Evolutionary conservation across 179 eudicot genomes (phyloP).

Genomic region (Carnegiea gigantea): DNA sequence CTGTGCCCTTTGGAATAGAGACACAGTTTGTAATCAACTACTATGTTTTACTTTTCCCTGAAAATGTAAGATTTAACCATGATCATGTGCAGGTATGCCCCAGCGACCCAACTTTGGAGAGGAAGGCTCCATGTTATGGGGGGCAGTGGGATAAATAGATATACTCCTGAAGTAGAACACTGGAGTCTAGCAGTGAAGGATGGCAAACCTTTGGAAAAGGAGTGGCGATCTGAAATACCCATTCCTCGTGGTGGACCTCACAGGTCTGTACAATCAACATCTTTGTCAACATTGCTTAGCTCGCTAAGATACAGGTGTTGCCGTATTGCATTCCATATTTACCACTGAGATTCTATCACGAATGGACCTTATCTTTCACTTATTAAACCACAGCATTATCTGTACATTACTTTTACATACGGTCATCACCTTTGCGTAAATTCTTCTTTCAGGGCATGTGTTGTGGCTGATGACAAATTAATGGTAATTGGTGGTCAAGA

Average conservation of each 20-base stretch:
- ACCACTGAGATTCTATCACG: not conserved
- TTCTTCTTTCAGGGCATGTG: slow-evolving; percentile 68
- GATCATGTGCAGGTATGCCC: slow-evolving; percentile 76
- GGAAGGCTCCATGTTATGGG: slow-evolving; percentile 99
- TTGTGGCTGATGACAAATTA: slow-evolving; percentile 70
- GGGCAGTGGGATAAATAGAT: slow-evolving; percentile 85
- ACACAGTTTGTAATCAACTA: not conserved
- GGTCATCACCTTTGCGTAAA: not conserved
- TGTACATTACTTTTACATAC: not conserved
- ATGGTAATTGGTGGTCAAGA: slow-evolving; percentile 97
- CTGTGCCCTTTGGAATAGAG: not conserved
- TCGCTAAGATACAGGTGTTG: not conserved
- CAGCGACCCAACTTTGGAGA: slow-evolving; percentile 97
- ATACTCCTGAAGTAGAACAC: slow-evolving; percentile 80
- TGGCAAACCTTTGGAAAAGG: slow-evolving; percentile 86
- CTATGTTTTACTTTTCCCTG: not conserved
- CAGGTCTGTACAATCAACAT: slow-evolving; percentile 43
- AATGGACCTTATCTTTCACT: not conserved
- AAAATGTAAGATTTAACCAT: slow-evolving; percentile 8
- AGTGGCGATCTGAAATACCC: slow-evolving; percentile 88
- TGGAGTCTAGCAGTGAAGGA: slow-evolving; percentile 97
- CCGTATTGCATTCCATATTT: not conserved
- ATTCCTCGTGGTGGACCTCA: slow-evolving; percentile 99
- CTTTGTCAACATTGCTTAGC: slow-evolving; percentile 9
- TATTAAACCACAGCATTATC: not conserved